Evolutionary conservation across 129 eudicot species (phyloP).

Genomic region (Apium graveolens): DNA sequence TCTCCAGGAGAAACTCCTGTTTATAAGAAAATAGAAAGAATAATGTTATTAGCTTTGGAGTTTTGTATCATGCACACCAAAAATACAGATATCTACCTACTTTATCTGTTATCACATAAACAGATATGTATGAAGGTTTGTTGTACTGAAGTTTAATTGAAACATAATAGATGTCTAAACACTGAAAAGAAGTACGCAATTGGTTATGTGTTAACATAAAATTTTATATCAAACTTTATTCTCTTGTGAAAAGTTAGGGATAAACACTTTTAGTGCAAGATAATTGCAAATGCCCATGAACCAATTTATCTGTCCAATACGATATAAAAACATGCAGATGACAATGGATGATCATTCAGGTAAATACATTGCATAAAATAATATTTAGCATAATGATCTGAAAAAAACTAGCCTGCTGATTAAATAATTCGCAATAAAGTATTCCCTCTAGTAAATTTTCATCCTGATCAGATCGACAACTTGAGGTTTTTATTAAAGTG

Average conservation of each 20-base stretch:
- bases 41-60: background rate
- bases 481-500: background rate
- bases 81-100: background rate
- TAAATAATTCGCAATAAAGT: background rate
- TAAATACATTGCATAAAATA: background rate
- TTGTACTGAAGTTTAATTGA: background rate
- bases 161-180: background rate
- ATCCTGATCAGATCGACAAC: background rate
- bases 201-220: background rate
- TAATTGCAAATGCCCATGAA: background rate
- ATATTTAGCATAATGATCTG: background rate
- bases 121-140: background rate
- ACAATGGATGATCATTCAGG: background rate
- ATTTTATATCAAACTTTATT: background rate
- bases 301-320: background rate
- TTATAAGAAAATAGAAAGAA: background rate
- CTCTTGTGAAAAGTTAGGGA: background rate
- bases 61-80: background rate
- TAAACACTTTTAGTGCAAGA: background rate
- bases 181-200: background rate
- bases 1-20: conserved; percentile 13
- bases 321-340: background rate
- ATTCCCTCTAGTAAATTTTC: background rate
- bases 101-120: background rate
- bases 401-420: background rate